Percentiles rank a stretch among this genome's conserved stretches.
phyloP scores from a whole-genome alignment of 495 filamentous ascomycete species.

The Trichocladium antarcticum region DNA sequence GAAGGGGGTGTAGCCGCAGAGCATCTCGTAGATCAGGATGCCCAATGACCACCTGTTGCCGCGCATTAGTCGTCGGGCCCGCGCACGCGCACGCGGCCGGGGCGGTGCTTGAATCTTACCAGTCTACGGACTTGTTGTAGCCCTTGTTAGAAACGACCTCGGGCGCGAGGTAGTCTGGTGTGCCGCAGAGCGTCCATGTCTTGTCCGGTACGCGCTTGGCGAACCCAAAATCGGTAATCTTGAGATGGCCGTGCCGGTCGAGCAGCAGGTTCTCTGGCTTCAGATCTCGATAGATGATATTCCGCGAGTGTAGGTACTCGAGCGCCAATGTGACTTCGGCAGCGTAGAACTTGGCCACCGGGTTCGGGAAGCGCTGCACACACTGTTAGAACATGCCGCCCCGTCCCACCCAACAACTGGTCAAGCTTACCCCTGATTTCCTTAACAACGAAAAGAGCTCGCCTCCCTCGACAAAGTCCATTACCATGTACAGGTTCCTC shows the following conservation, averaged over 20 bases:
- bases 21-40: slow-evolving; percentile 98
- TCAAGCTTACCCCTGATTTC: slow-evolving; percentile 75
- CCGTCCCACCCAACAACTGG: background rate
- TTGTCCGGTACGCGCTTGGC: slow-evolving; percentile 98
- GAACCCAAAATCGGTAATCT: slow-evolving; percentile 98
- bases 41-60: slow-evolving; percentile 83
- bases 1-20: slow-evolving; percentile 96
- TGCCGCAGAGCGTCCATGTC: slow-evolving; percentile 97
- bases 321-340: slow-evolving; percentile 92
- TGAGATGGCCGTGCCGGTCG: slow-evolving; percentile 91
- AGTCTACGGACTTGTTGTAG: slow-evolving; percentile 98
- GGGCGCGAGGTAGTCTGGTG: slow-evolving; percentile 94
- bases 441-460: slow-evolving; percentile 91
- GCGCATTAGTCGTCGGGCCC: no score
- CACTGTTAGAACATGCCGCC: slow-evolving; percentile 4
- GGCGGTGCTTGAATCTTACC: no score
- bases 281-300: slow-evolving; percentile 95
- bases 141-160: slow-evolving; percentile 96
- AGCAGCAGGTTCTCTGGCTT: slow-evolving; percentile 94
- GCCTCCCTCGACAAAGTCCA: slow-evolving; percentile 99
- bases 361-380: slow-evolving; percentile 89
- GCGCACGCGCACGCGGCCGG: no score
- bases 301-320: slow-evolving; percentile 86
- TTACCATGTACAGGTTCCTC: slow-evolving; percentile 97
- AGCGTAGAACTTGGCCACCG: slow-evolving; percentile 97